Evolutionary conservation across 176 grass and related monocot species (phyloP).

Genomic region (Phragmites australis): DNA sequence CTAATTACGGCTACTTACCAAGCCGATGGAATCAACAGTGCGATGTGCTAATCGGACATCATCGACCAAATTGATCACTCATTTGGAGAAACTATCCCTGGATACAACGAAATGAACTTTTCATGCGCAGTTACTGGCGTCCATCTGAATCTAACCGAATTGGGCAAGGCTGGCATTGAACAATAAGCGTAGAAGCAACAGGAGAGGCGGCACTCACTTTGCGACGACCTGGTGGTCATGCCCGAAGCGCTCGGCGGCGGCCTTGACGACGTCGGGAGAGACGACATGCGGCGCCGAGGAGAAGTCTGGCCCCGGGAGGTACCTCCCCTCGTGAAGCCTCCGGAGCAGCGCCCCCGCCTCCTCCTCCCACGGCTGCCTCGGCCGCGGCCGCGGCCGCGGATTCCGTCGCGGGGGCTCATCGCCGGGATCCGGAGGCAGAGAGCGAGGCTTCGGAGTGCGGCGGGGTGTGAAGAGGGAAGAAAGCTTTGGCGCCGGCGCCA

Average conservation of each 20-base stretch:
- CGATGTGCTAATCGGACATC: not conserved
- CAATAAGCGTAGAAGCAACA: not conserved
- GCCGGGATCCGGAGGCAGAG: not conserved
- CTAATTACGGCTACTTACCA: too few relatives aligned
- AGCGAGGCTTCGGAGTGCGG: not conserved
- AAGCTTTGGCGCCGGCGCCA: not conserved
- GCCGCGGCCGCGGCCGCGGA: not conserved
- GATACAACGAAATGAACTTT: not conserved
- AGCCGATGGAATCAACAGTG: not conserved
- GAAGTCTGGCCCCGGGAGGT: conserved; percentile 45
- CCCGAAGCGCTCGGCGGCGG: conserved; percentile 58
- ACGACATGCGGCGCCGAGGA: conserved; percentile 6
- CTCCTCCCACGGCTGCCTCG: conserved; percentile 42
- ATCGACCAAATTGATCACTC: not conserved
- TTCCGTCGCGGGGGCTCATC: not conserved
- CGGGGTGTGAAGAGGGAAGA: conserved; percentile 34
- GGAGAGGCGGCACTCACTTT: conserved; percentile 46
- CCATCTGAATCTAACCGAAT: not conserved
- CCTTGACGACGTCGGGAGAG: conserved; percentile 47
- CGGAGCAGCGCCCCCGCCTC: conserved; percentile 44
- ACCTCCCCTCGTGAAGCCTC: conserved; percentile 48
- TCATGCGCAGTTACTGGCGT: not conserved
- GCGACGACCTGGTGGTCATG: conserved; percentile 56
- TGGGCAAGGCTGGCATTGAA: not conserved
- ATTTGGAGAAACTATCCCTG: not conserved